Evolutionary conservation across 75 land plant genomes (phyloP).

Genomic region (Ceratopteris richardii): DNA sequence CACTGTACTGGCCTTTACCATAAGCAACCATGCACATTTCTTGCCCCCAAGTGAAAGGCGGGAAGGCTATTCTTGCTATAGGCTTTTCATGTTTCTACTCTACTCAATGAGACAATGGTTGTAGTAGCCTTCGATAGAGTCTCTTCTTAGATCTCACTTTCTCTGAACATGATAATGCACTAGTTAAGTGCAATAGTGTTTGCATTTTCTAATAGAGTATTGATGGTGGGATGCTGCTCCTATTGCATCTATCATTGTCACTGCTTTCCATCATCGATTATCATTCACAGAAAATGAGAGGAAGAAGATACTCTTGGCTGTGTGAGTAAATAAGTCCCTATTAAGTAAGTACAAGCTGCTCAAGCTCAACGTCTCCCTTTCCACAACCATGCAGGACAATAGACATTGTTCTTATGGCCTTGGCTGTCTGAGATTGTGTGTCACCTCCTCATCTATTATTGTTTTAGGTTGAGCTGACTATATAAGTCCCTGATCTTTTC

Average conservation of each 20-base stretch:
- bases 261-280: conserved; percentile 53
- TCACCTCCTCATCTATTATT: conserved; percentile 35
- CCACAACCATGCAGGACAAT: conserved; percentile 33
- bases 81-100: too few species aligned
- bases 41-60: too few species aligned
- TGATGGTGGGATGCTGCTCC: too few species aligned
- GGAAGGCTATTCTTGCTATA: too few species aligned
- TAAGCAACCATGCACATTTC: too few species aligned
- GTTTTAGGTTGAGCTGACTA: conserved; percentile 42
- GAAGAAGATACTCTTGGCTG: conserved; percentile 86
- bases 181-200: too few species aligned
- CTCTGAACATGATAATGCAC: too few species aligned
- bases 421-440: conserved; percentile 59
- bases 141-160: too few species aligned
- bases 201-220: too few species aligned
- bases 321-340: conserved; percentile 67
- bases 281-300: conserved; percentile 86
- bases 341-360: conserved; percentile 64
- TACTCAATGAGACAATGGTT: too few species aligned
- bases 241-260: conserved; percentile 42
- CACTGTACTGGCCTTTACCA: too few species aligned
- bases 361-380: conserved; percentile 37
- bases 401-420: conserved; percentile 75
- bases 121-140: too few species aligned
- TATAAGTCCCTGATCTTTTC: conserved; percentile 19